Evolutionary conservation across 2,329 filamentous ascomycete species (phyloP).

Genomic region (Fusarium marasasianum): DNA sequence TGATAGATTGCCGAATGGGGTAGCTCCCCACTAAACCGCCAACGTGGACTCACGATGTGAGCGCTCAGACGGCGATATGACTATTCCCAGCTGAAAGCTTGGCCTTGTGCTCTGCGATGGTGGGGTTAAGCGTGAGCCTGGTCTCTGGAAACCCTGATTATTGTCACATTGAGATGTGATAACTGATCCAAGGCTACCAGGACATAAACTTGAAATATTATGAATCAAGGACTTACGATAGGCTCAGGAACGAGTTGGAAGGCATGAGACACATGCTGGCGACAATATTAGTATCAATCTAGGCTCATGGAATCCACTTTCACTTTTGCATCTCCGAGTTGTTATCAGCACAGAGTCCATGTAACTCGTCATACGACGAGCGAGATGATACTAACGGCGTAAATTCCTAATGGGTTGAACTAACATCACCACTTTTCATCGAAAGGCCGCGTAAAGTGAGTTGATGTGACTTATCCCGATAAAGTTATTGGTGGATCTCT

Average conservation of each 20-base stretch:
- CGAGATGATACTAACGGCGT: background rate
- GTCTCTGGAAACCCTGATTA: background rate
- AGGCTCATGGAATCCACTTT: too few relatives aligned
- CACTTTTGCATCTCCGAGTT: background rate
- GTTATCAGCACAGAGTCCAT: background rate
- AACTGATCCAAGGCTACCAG: background rate
- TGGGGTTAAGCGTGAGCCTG: background rate
- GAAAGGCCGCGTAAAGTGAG: too few relatives aligned
- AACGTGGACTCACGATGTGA: background rate
- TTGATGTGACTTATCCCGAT: too few relatives aligned
- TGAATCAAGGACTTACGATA: background rate
- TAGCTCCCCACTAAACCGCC: background rate
- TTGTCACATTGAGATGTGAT: background rate
- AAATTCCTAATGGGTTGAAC: background rate
- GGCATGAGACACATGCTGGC: rapidly evolving
- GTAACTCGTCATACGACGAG: background rate
- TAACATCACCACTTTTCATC: too few relatives aligned
- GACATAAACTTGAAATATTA: background rate
- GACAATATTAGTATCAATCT: too few relatives aligned
- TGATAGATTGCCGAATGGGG: too few relatives aligned
- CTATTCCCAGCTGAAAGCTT: background rate
- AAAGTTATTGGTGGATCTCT: too few relatives aligned
- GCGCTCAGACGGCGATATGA: background rate
- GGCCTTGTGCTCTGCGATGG: rapidly evolving
- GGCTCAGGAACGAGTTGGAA: background rate